These are phyloP conservation scores for Kwoniella sp. DNA, from an alignment of 768 basidiomycete species.

Conservation along the genomic window DNA sequence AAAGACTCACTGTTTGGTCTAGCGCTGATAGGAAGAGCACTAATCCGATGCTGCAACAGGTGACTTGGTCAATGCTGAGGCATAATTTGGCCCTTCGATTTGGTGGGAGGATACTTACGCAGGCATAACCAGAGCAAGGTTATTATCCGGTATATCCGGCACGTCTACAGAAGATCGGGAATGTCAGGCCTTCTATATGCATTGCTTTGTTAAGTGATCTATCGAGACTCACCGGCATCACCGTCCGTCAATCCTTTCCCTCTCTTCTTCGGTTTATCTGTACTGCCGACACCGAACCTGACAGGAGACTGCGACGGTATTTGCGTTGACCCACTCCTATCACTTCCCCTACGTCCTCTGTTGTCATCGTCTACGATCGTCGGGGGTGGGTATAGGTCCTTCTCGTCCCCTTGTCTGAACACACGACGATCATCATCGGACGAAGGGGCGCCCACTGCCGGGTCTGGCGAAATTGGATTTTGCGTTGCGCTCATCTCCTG, in stretches of 20 bases:
- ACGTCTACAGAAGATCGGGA: constrained; percentile 32
- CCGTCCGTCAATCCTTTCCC: constrained; percentile 36
- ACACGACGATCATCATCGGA: not conserved
- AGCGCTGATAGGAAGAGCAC: constrained; percentile 40
- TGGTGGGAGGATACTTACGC: too few species aligned
- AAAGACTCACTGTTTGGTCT: constrained; percentile 35
- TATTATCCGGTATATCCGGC: constrained; percentile 49
- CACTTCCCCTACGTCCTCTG: not conserved
- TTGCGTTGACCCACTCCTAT: not conserved
- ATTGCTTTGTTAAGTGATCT: not conserved
- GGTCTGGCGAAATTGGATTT: not conserved
- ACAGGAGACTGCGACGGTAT: not conserved
- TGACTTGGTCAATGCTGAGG: too few species aligned
- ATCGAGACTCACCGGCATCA: constrained; percentile 24
- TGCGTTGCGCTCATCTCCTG: constrained; percentile 1
- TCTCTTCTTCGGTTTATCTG: constrained; percentile 16
- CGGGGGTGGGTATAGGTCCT: not conserved
- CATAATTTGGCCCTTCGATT: too few species aligned
- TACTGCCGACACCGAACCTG: not conserved
- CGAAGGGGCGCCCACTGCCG: not conserved
- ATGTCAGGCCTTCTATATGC: too few species aligned
- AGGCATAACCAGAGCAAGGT: constrained; percentile 43
- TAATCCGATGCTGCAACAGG: constrained; percentile 27
- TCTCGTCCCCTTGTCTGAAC: not conserved
- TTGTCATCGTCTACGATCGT: not conserved